Evolutionary conservation across 2,329 filamentous ascomycete genomes (phyloP), one percentile per base, ranked within the genome.

Genomic region (Harringtonia aguacate): DNA sequence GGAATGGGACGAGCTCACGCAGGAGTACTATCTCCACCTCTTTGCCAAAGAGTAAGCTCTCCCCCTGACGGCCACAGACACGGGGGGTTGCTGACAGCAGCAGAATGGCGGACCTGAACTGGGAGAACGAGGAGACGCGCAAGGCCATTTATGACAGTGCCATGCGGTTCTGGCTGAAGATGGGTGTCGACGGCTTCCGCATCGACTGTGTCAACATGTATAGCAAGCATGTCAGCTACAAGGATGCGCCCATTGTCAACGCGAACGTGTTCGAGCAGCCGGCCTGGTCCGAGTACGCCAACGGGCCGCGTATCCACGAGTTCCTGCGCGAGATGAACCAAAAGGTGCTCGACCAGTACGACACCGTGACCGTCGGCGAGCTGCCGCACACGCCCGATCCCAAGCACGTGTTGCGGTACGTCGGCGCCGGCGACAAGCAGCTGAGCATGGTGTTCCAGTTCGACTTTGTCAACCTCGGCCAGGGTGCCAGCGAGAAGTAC

Each of bases 21-120:
- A 72, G 39, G 81, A 89, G 60, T 89, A 86, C 59, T 89, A 86
- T 54, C 73, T 89, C 0, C 79, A 84, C 48, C 69, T 92, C 12
- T 94, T 86, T 58, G 78, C 81, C 8, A 73, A 45, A 15, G 45
- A 53, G 50, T 46, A 27, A 21, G 44, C 24, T 2, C 8, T 35
- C 2, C 14, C 15, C 22, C 8, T 30, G 24, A 7, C n/a, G n/a
- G n/a, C n/a, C n/a, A n/a, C n/a, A n/a, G n/a, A n/a, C n/a, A n/a
- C n/a, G n/a, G n/a, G n/a, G n/a, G n/a, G n/a, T n/a, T 6, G 3
- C 41, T 38, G n/a, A 22, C 21, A n/a, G n/a, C 3, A 21, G 13
- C 17, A 77, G 85, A 50, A 86, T 90, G 58, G 86, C 86, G 0
- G 86, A 92, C 53, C 69, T 92, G n/a, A 92, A 92, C 62, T 92